A percentile compares a stretch with the other conserved stretches of the same genome.
These are phyloP conservation scores for Durio zibethinus DNA, from an alignment of 345 rosid species.

Conservation along the genomic window DNA sequence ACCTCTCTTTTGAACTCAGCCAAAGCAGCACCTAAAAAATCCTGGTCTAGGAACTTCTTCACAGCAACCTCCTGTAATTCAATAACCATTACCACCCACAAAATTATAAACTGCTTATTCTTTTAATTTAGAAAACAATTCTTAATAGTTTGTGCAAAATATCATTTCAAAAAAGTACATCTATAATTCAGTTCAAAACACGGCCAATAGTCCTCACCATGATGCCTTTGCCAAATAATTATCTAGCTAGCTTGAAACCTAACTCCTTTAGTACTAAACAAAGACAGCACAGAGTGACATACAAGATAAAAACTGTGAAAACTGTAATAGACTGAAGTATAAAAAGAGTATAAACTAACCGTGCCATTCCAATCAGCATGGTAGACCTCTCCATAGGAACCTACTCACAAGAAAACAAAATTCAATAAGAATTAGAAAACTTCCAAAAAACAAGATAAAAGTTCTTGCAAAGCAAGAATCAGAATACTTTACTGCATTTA, in stretches of 20 bases:
- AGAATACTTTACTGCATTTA: slow-evolving; percentile 10
- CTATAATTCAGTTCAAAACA: too few relatives aligned
- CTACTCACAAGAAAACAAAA: slow-evolving; percentile 38
- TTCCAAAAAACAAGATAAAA: not conserved
- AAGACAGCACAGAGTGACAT: not conserved
- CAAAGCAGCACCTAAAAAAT: slow-evolving; percentile 96
- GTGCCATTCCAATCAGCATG: slow-evolving; percentile 98
- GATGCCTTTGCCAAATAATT: slow-evolving; percentile 6
- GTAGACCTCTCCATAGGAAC: slow-evolving; percentile 99
- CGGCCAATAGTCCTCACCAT: not conserved
- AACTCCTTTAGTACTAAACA: not conserved
- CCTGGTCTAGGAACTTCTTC: slow-evolving; percentile 98
- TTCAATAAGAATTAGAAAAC: slow-evolving; percentile 19
- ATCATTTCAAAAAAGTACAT: not conserved
- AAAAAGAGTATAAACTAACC: slow-evolving; percentile 48
- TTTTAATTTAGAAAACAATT: not conserved
- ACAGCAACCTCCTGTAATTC: slow-evolving; percentile 92
- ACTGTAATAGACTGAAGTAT: not conserved
- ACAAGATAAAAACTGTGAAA: not conserved
- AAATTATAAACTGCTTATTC: slow-evolving; percentile 8
- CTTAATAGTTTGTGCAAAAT: not conserved
- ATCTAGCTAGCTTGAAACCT: not conserved
- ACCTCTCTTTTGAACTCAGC: slow-evolving; percentile 97
- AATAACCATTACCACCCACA: slow-evolving; percentile 31
- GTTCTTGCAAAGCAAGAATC: not conserved